Evolutionary conservation across 371 early-diverging fungal species (phyloP).

Genomic region (Zancudomyces culisetae): DNA sequence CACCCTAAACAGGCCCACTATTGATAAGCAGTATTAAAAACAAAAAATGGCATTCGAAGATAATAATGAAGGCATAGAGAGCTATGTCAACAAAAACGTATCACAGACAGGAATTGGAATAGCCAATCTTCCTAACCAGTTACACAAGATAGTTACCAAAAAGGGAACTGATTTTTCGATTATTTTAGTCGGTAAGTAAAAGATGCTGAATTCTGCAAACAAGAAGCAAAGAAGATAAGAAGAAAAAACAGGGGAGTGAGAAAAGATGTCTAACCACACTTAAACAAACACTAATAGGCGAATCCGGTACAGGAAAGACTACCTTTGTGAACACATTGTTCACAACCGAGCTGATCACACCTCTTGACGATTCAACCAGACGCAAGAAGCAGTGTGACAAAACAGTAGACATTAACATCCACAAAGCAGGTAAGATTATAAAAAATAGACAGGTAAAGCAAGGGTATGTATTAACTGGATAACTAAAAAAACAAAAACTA

Average conservation of each 20-base stretch:
- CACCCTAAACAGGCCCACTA: too few relatives aligned
- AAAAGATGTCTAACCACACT: not conserved
- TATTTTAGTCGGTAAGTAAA: slow-evolving; percentile 82
- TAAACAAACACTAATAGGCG: slow-evolving; percentile 46
- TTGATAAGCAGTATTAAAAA: too few relatives aligned
- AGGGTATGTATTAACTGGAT: not conserved
- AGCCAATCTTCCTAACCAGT: slow-evolving; percentile 95
- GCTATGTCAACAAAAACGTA: not conserved
- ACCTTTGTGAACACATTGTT: slow-evolving; percentile 98
- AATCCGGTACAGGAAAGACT: slow-evolving; percentile 97
- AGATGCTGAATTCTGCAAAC: not conserved
- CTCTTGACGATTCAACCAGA: slow-evolving; percentile 60
- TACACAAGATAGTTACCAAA: slow-evolving; percentile 87
- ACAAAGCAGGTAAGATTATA: slow-evolving; percentile 52
- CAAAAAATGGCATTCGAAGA: not conserved
- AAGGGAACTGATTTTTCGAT: slow-evolving; percentile 87
- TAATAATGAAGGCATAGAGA: not conserved
- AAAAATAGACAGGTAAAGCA: not conserved
- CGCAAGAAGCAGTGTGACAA: slow-evolving; percentile 62
- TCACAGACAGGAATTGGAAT: slow-evolving; percentile 61
- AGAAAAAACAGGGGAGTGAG: not conserved
- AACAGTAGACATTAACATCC: slow-evolving; percentile 88
- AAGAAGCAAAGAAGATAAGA: not conserved
- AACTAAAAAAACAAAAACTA: not conserved
- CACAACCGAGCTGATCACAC: slow-evolving; percentile 76